Conservation (phyloP, 768 basidiomycete genomes). For the Pleurotus cornucopiae region DNA sequence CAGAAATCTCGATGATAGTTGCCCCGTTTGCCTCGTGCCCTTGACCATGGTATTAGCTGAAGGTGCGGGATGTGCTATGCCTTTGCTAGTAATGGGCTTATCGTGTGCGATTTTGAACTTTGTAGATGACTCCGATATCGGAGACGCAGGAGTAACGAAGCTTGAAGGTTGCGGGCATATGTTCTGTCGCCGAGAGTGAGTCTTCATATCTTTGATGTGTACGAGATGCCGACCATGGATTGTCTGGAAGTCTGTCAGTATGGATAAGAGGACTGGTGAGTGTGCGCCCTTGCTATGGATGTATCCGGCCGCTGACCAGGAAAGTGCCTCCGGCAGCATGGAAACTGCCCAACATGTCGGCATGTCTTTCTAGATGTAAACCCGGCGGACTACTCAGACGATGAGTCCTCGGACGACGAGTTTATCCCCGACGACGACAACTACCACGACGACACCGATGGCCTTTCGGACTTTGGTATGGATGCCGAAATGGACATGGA, state of each 20-base stretch:
- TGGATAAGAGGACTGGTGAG: slow-evolving; percentile 61
- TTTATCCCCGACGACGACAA: slow-evolving; percentile 54
- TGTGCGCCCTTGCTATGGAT: neutral
- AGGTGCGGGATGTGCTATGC: slow-evolving; percentile 8
- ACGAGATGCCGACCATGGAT: neutral
- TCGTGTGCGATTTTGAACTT: neutral
- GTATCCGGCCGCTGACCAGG: neutral
- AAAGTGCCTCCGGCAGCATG: slow-evolving; percentile 40
- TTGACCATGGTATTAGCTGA: slow-evolving; percentile 43
- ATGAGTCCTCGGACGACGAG: slow-evolving; percentile 66
- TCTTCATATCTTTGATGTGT: neutral
- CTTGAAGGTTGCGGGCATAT: slow-evolving; percentile 58
- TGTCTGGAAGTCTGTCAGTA: slow-evolving; percentile 44
- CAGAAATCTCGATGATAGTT: slow-evolving; percentile 41
- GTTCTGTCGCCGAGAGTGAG: slow-evolving; percentile 66
- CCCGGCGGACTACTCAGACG: slow-evolving; percentile 48
- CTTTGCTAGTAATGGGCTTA: no score
- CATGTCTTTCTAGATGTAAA: slow-evolving; percentile 52
- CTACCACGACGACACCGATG: slow-evolving; percentile 47
- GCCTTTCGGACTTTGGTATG: slow-evolving; percentile 26
- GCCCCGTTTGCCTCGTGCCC: slow-evolving; percentile 61
- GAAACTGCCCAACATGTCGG: slow-evolving; percentile 68
- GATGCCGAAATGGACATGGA: slow-evolving; percentile 18
- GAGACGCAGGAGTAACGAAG: slow-evolving; percentile 48
- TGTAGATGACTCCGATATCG: slow-evolving; percentile 10